These are phyloP conservation scores for Globisporangium camurandrum DNA, from an alignment of 352 stramenopile species.

Conservation along the genomic window DNA sequence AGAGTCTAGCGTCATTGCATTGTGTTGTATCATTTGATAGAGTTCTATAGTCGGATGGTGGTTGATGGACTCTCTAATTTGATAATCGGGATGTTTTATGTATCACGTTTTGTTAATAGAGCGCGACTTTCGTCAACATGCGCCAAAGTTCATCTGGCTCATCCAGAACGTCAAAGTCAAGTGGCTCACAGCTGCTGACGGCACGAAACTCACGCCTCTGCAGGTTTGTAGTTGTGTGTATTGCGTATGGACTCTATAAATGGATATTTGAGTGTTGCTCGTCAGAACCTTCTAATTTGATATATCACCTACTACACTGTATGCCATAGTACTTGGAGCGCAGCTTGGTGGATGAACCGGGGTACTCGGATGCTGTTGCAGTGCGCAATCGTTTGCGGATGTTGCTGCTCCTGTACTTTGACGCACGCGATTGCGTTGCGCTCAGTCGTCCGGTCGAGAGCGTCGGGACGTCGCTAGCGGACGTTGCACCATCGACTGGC, in stretches of 20 bases:
- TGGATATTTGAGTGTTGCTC: too few species aligned
- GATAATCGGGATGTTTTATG: too few species aligned
- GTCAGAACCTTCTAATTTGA: too few species aligned
- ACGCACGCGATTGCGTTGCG: slow-evolving; percentile 24
- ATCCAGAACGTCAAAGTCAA: slow-evolving; percentile 62
- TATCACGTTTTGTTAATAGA: too few species aligned
- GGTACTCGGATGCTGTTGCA: slow-evolving; percentile 46
- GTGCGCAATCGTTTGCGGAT: slow-evolving; percentile 48
- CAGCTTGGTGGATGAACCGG: slow-evolving; percentile 31
- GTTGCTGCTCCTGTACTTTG: slow-evolving; percentile 51
- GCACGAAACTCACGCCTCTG: slow-evolving; percentile 33
- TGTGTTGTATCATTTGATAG: too few species aligned
- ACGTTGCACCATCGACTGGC: slow-evolving; percentile 5
- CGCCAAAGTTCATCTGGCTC: slow-evolving; percentile 58
- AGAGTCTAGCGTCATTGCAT: neutral
- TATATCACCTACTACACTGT: neutral
- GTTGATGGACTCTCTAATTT: too few species aligned
- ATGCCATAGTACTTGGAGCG: slow-evolving; percentile 43
- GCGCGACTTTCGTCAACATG: slow-evolving; percentile 36
- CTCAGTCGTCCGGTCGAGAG: slow-evolving; percentile 47
- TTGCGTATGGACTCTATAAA: too few species aligned
- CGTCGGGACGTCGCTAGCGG: slow-evolving; percentile 4
- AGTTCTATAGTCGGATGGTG: too few species aligned
- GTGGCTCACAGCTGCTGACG: slow-evolving; percentile 37
- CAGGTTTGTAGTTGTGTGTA: slow-evolving; percentile 12